phyloP scores from a whole-genome alignment of 257 asterid genomes.

The Lycium barbarum region DNA sequence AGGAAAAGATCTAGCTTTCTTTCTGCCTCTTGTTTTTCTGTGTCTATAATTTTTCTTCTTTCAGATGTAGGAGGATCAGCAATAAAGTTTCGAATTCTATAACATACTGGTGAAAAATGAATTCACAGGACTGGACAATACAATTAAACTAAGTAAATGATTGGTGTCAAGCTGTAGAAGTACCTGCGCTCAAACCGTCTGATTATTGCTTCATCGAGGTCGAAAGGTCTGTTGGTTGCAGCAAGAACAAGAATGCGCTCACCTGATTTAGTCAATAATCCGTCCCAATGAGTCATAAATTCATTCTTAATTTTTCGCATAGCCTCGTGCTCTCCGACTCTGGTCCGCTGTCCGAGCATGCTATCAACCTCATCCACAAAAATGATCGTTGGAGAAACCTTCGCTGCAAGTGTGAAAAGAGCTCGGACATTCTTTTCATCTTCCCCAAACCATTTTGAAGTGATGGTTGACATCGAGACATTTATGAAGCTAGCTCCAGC shows the following conservation, averaged over 20 bases:
- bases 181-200: conserved; percentile 99
- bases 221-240: conserved; percentile 96
- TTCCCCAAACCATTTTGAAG: conserved; percentile 99
- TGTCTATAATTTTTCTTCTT: background rate
- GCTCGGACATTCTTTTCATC: conserved; percentile 97
- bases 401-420: conserved; percentile 94
- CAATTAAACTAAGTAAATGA: conserved; percentile 22
- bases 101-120: conserved; percentile 12
- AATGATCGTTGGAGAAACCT: conserved; percentile 92
- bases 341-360: conserved; percentile 96
- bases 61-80: background rate
- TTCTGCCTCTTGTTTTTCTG: conserved; percentile 23
- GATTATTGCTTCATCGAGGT: conserved; percentile 99
- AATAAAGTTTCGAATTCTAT: background rate
- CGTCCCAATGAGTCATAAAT: conserved; percentile 98
- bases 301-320: conserved; percentile 97
- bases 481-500: conserved; percentile 99
- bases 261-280: conserved; percentile 85
- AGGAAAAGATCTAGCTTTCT: background rate
- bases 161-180: background rate
- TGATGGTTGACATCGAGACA: conserved; percentile 95
- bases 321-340: conserved; percentile 98
- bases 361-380: conserved; percentile 99
- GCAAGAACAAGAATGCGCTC: conserved; percentile 98
- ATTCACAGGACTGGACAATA: background rate